phyloP scores from a whole-genome alignment of 1,139 yeast genomes.

The Pichia kudriavzevii region DNA sequence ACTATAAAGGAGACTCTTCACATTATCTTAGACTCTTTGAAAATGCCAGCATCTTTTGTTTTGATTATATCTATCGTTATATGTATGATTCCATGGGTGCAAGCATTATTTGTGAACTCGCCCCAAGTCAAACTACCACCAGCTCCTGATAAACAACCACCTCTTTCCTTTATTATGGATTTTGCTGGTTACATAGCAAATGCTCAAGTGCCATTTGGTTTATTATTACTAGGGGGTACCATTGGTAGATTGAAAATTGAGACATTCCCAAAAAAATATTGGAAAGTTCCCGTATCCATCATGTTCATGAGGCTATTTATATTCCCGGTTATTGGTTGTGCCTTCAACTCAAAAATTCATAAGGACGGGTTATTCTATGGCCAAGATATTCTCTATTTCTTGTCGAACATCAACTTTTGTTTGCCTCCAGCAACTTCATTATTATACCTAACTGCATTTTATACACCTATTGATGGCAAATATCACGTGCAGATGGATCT shows the following conservation, averaged over 20 bases:
- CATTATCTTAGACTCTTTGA: constrained; percentile 11
- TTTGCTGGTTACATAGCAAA: constrained; percentile 70
- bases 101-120: constrained; percentile 60
- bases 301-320: constrained; percentile 42
- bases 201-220: constrained; percentile 85
- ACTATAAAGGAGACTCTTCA: constrained; percentile 58
- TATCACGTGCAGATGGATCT: constrained; percentile 76
- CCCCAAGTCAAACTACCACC: constrained; percentile 36
- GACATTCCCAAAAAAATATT: constrained; percentile 58
- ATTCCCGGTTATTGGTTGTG: constrained; percentile 55
- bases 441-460: constrained; percentile 78
- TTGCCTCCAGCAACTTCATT: constrained; percentile 83
- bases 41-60: constrained; percentile 36
- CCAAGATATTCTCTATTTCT: constrained; percentile 57
- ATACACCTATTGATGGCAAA: constrained; percentile 55
- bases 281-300: constrained; percentile 49
- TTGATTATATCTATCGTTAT: constrained; percentile 28
- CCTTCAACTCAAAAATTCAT: constrained; percentile 44
- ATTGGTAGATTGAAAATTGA: constrained; percentile 62
- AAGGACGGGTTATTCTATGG: constrained; percentile 43
- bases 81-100: constrained; percentile 79
- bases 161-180: constrained; percentile 78
- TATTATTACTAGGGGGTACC: constrained; percentile 77
- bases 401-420: constrained; percentile 68
- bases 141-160: constrained; percentile 84